Conservation (phyloP, 1,139 yeast species). For the Yamadazyma sp. region DNA sequence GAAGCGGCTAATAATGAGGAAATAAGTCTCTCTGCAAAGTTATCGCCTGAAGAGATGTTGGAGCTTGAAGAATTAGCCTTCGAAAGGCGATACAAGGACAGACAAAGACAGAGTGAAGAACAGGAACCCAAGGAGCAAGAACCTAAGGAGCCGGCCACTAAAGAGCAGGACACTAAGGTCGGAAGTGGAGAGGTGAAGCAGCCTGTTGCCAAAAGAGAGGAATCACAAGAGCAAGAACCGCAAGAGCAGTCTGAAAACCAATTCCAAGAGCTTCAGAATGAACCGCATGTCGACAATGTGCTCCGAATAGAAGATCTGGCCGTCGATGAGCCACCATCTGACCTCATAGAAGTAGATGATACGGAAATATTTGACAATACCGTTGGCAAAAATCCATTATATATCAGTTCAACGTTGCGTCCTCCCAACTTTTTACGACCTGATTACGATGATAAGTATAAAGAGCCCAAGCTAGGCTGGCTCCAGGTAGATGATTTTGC, state of each 20-base stretch:
- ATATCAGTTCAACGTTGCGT: slow-evolving; percentile 20
- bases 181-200: neutral
- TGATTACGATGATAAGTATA: slow-evolving; percentile 15
- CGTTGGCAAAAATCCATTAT: slow-evolving; percentile 21
- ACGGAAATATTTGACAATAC: slow-evolving; percentile 9
- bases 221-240: neutral
- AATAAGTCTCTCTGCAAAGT: neutral
- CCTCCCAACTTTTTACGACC: slow-evolving; percentile 23
- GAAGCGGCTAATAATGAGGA: slow-evolving; percentile 1
- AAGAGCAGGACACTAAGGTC: neutral
- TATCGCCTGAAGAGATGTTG: slow-evolving; percentile 2
- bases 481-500: slow-evolving; percentile 17
- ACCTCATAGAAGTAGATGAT: slow-evolving; percentile 2
- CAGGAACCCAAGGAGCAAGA: neutral
- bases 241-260: too few relatives aligned
- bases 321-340: neutral
- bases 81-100: slow-evolving; percentile 1
- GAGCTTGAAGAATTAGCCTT: neutral
- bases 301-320: too few relatives aligned
- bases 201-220: neutral
- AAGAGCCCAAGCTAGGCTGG: slow-evolving; percentile 25
- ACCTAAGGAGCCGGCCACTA: neutral
- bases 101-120: neutral
- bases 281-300: too few relatives aligned
- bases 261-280: neutral